A percentile compares a stretch with the other conserved stretches of the same genome.
Evolutionary conservation across 768 basidiomycete species (phyloP).

Genomic region (Amanita fuliginea): DNA sequence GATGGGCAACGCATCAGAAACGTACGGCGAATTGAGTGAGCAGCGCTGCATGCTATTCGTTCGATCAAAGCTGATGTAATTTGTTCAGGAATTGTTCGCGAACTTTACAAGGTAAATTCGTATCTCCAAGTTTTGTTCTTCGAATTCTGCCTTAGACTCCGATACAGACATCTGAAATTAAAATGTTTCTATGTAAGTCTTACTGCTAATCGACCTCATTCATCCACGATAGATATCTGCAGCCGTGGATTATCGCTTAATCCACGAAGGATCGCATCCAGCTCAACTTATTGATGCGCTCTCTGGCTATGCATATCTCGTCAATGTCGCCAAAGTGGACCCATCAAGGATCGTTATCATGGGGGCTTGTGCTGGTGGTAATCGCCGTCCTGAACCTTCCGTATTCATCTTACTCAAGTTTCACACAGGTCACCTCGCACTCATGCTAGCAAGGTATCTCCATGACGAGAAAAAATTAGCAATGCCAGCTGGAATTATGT

Average conservation of each 20-base stretch:
- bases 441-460: constrained; percentile 8
- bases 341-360: constrained; percentile 27
- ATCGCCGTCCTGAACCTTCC: neutral
- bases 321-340: too few species aligned
- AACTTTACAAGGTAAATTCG: neutral
- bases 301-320: too few species aligned
- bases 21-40: constrained; percentile 11
- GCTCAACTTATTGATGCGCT: too few species aligned
- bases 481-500: constrained; percentile 11
- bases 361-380: constrained; percentile 45
- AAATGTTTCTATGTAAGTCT: constrained; percentile 14
- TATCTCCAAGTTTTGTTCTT: neutral
- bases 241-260: too few species aligned
- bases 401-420: neutral
- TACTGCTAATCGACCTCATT: neutral
- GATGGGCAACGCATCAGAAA: constrained; percentile 17
- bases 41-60: neutral
- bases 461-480: constrained; percentile 11
- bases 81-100: constrained; percentile 7
- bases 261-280: too few species aligned
- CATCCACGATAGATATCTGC: too few species aligned
- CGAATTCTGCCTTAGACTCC: neutral
- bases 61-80: neutral
- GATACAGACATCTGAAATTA: constrained; percentile 9
- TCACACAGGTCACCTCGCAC: constrained; percentile 1